Percentiles rank a stretch among this genome's conserved stretches.
Evolutionary conservation across 495 filamentous ascomycete species (phyloP).

Genomic region (Penicillium fimorum): DNA sequence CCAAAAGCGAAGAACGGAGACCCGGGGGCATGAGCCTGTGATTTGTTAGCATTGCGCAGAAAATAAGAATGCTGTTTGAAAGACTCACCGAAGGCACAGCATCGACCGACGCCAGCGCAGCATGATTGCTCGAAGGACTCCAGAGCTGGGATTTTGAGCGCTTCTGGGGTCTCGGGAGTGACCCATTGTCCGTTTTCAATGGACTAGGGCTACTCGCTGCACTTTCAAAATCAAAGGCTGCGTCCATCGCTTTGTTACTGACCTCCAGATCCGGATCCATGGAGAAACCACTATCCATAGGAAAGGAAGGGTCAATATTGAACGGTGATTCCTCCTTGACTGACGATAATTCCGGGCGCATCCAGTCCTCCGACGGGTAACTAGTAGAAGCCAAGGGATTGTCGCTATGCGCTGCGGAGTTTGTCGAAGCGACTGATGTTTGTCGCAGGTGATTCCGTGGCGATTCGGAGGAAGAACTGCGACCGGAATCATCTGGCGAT

Average conservation of each 20-base stretch:
- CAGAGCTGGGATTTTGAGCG: slow-evolving; percentile 29
- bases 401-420: slow-evolving; percentile 43
- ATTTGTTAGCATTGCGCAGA: slow-evolving; percentile 6
- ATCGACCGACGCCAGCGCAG: slow-evolving; percentile 14
- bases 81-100: slow-evolving; percentile 36
- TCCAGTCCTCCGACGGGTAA: slow-evolving; percentile 42
- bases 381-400: slow-evolving; percentile 35
- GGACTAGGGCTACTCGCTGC: slow-evolving; percentile 64
- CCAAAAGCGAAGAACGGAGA: slow-evolving; percentile 36
- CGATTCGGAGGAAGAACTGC: slow-evolving; percentile 46
- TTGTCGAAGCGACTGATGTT: slow-evolving; percentile 40
- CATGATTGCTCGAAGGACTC: slow-evolving; percentile 23
- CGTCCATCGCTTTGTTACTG: slow-evolving; percentile 62
- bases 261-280: slow-evolving; percentile 50
- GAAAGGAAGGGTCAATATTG: slow-evolving; percentile 38
- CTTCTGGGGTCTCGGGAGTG: slow-evolving; percentile 26
- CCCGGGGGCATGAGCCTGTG: slow-evolving; percentile 26
- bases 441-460: slow-evolving; percentile 43
- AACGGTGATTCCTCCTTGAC: slow-evolving; percentile 44
- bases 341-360: slow-evolving; percentile 39
- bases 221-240: slow-evolving; percentile 68
- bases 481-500: slow-evolving; percentile 44
- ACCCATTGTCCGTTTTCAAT: slow-evolving; percentile 37
- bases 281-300: slow-evolving; percentile 32
- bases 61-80: neutral